Percentiles rank a stretch among this genome's conserved stretches.
These are phyloP conservation scores for Orychophragmus violaceus DNA, from an alignment of 345 rosid genomes.

Conservation along the genomic window DNA sequence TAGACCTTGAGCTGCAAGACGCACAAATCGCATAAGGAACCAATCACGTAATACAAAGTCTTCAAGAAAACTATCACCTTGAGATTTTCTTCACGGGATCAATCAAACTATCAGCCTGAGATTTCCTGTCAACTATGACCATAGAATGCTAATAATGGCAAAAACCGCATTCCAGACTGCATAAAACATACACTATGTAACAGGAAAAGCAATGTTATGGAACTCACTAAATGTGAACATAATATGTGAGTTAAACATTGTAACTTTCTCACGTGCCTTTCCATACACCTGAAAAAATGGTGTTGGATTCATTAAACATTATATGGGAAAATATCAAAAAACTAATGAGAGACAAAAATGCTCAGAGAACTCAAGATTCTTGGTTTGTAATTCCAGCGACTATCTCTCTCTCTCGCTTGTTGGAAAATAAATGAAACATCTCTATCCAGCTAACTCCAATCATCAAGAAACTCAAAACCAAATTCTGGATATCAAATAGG, in stretches of 20 bases:
- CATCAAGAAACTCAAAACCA: not conserved
- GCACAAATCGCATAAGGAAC: not conserved
- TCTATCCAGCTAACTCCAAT: not conserved
- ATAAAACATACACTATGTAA: constrained; percentile 10
- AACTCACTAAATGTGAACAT: too few relatives aligned
- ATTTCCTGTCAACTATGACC: constrained; percentile 73
- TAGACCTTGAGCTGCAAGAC: constrained; percentile 65
- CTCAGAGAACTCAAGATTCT: too few relatives aligned
- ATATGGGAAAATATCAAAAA: too few relatives aligned
- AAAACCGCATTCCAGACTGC: constrained; percentile 83
- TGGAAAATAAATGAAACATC: too few relatives aligned
- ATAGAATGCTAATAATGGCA: constrained; percentile 82
- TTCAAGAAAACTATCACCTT: not conserved
- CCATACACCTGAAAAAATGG: too few relatives aligned
- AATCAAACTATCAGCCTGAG: constrained; percentile 66
- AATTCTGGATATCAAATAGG: not conserved
- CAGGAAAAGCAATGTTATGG: too few relatives aligned
- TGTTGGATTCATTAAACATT: too few relatives aligned
- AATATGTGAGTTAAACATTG: too few relatives aligned
- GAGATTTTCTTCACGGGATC: not conserved
- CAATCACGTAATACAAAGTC: not conserved
- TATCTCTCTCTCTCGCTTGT: not conserved
- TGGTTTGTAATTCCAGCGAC: too few relatives aligned
- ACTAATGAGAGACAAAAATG: too few relatives aligned
- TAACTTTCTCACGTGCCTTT: too few relatives aligned